Evolutionary conservation across 2,329 filamentous ascomycete species (phyloP).

Genomic region (Pseudogymnoascus sp.): DNA sequence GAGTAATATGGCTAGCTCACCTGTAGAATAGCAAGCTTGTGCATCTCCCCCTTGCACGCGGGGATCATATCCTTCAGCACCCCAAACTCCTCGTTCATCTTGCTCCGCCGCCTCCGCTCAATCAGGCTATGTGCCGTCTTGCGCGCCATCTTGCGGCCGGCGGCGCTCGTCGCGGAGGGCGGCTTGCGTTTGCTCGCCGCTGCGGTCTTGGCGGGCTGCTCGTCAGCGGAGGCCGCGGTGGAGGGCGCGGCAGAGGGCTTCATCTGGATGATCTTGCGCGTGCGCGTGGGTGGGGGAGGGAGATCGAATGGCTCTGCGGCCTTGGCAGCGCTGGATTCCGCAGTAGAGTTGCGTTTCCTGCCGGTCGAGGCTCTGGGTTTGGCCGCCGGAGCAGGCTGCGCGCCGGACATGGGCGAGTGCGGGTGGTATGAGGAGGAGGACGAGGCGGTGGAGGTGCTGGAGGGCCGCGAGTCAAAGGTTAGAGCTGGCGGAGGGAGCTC

Average conservation of each 20-base stretch:
- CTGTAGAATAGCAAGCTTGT: constrained; percentile 91
- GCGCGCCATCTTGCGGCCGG: constrained; percentile 86
- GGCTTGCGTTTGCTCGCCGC: constrained; percentile 61
- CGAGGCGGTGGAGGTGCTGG: constrained; percentile 36
- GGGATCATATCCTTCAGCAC: constrained; percentile 93
- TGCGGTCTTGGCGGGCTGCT: constrained; percentile 17
- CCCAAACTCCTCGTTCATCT: constrained; percentile 98
- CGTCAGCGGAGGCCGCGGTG: constrained; percentile 12
- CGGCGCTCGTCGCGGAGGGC: constrained; percentile 65
- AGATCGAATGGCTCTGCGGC: constrained; percentile 58
- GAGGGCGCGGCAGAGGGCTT: constrained; percentile 47
- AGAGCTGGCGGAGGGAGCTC: constrained; percentile 71
- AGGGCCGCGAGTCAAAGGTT: constrained; percentile 35
- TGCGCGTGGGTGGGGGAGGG: constrained; percentile 83
- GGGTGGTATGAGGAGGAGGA: constrained; percentile 42
- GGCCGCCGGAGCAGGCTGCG: constrained; percentile 28
- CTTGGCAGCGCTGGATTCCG: constrained; percentile 32
- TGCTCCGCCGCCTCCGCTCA: constrained; percentile 77
- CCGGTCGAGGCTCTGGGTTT: constrained; percentile 32
- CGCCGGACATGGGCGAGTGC: constrained; percentile 34
- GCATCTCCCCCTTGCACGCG: constrained; percentile 94
- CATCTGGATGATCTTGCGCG: constrained; percentile 98
- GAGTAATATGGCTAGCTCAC: constrained; percentile 41
- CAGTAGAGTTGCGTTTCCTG: constrained; percentile 37
- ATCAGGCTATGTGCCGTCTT: constrained; percentile 97